phyloP scores from a whole-genome alignment of 352 stramenopile genomes.

The Globisporangium sylvaticum region DNA sequence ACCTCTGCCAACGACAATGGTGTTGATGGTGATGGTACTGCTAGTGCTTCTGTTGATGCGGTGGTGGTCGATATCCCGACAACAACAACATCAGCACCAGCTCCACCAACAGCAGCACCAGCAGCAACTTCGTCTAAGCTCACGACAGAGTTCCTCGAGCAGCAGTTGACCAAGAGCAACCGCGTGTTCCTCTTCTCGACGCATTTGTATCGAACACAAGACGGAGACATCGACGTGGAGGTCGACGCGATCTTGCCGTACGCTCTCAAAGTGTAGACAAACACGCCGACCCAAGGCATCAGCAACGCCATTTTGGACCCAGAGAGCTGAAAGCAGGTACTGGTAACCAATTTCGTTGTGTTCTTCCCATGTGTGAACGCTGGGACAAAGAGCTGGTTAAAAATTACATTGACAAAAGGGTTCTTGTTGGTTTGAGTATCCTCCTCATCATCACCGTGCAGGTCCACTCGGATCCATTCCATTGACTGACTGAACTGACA shows the following conservation, averaged over 20 bases:
- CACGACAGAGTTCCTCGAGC: conserved; percentile 12
- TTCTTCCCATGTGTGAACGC: not conserved
- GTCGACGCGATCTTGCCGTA: conserved; percentile 19
- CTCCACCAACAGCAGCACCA: too few relatives aligned
- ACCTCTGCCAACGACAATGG: too few relatives aligned
- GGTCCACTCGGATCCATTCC: not conserved
- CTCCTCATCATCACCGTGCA: not conserved
- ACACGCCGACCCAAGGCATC: not conserved
- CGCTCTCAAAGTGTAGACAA: not conserved
- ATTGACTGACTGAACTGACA: not conserved
- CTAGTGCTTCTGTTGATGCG: not conserved
- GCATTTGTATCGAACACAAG: conserved; percentile 12
- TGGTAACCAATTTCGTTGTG: not conserved
- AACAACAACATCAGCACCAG: not conserved
- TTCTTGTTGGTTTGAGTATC: not conserved
- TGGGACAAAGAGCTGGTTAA: not conserved
- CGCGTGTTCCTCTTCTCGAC: conserved; percentile 19
- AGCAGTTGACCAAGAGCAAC: conserved; percentile 7
- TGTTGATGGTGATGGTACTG: not conserved
- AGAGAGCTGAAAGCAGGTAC: too few relatives aligned
- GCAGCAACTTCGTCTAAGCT: not conserved
- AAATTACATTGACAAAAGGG: conserved; percentile 12
- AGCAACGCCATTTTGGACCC: too few relatives aligned
- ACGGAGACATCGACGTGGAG: conserved; percentile 10
- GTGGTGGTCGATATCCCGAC: not conserved